phyloP scores from a whole-genome alignment of 2,329 filamentous ascomycete species.

The Colletotrichum gigasporum region DNA sequence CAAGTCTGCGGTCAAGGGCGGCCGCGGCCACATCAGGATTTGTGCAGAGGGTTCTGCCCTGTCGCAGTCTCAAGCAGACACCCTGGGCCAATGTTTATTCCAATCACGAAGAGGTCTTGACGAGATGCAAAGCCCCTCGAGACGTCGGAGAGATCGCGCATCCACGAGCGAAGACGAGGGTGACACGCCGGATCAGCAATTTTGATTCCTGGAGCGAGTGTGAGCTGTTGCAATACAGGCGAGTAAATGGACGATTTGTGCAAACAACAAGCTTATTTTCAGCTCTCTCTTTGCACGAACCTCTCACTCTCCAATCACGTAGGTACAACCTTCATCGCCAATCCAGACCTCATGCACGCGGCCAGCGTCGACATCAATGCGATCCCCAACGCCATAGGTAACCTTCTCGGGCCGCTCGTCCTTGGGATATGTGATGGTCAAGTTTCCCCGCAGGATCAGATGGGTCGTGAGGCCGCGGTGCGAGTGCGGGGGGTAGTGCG shows the following conservation, averaged over 20 bases:
- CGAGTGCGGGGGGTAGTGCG: slow-evolving; percentile 74
- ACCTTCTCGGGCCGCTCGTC: slow-evolving; percentile 64
- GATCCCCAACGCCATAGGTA: slow-evolving; percentile 67
- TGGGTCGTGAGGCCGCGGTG: slow-evolving; percentile 75
- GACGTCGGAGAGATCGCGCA: not conserved
- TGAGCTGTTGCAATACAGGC: not conserved
- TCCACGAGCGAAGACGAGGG: too few species aligned
- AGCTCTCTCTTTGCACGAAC: not conserved
- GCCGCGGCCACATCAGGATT: not conserved
- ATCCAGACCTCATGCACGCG: slow-evolving; percentile 77
- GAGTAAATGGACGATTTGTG: not conserved
- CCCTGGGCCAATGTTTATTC: not conserved
- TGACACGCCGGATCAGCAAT: not conserved
- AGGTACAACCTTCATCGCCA: slow-evolving; percentile 72
- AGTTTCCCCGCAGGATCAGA: slow-evolving; percentile 69
- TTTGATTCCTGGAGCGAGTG: not conserved
- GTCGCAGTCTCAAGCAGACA: not conserved
- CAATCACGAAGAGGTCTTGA: not conserved
- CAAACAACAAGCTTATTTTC: too few species aligned
- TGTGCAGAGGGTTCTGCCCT: not conserved
- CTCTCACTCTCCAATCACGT: slow-evolving; percentile 69
- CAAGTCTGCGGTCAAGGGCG: not conserved
- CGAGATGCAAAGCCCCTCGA: not conserved
- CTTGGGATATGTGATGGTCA: slow-evolving; percentile 74
- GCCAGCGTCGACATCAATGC: slow-evolving; percentile 73